Percentiles rank a stretch among this genome's conserved stretches.
Conservation (phyloP, 768 basidiomycete species). For the Harrya chromipes region DNA sequence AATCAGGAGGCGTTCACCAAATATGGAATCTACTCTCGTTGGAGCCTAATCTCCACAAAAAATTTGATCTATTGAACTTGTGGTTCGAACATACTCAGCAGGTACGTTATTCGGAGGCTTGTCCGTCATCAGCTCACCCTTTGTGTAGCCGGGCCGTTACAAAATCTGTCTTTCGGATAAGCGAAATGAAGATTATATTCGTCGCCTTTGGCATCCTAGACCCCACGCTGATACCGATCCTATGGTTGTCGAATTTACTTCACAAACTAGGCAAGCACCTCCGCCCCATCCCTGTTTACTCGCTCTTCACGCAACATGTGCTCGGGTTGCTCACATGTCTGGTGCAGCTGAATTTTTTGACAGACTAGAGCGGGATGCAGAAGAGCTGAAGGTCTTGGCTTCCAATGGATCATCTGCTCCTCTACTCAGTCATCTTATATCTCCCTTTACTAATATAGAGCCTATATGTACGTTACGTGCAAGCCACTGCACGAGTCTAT, state of each 20-base stretch:
- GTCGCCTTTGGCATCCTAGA: too few species aligned
- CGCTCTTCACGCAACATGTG: slow-evolving; percentile 1
- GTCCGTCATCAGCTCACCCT: not conserved
- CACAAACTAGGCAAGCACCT: not conserved
- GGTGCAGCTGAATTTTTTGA: slow-evolving; percentile 4
- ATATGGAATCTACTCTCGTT: slow-evolving; percentile 2
- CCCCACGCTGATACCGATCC: not conserved
- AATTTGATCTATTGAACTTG: not conserved
- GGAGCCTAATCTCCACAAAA: rapidly evolving
- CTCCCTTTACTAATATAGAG: too few species aligned
- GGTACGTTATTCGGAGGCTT: not conserved
- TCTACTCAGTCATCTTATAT: too few species aligned
- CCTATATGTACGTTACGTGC: too few species aligned
- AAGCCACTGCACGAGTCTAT: too few species aligned
- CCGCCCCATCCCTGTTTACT: not conserved
- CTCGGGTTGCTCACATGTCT: slow-evolving; percentile 4
- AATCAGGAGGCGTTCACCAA: not conserved
- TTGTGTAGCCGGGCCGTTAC: not conserved
- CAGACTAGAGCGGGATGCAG: not conserved
- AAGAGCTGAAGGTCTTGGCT: not conserved
- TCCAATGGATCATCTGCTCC: slow-evolving; percentile 1
- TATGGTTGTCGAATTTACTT: not conserved
- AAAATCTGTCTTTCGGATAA: not conserved
- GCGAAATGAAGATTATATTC: too few species aligned
- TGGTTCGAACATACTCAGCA: not conserved